Conservation (phyloP, 75 land plant species). For the Ceratopteris richardii region DNA sequence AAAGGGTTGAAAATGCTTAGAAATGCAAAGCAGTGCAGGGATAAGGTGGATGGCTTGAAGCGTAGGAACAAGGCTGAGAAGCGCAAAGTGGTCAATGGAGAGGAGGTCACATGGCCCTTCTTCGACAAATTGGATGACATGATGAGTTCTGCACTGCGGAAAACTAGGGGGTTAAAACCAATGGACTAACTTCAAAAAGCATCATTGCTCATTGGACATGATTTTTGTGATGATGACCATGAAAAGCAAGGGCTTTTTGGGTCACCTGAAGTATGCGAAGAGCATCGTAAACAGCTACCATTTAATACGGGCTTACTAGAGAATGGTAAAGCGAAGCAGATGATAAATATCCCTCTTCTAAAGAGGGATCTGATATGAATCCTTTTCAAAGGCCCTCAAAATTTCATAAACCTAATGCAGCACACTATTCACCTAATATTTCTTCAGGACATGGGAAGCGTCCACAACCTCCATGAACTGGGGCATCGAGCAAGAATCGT, state of each 20-base stretch:
- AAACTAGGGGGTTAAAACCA: neutral
- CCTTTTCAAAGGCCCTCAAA: no score
- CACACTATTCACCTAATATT: no score
- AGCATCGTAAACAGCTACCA: neutral
- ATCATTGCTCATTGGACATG: no score
- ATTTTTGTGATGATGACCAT: neutral
- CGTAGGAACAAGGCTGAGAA: conserved; percentile 26
- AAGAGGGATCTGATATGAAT: no score
- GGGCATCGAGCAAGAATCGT: no score
- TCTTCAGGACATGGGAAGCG: no score
- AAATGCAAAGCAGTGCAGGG: conserved; percentile 44
- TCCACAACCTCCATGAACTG: no score
- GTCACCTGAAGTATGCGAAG: neutral
- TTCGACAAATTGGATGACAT: conserved; percentile 21
- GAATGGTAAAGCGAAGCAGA: neutral
- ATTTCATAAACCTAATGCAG: no score
- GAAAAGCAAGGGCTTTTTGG: neutral
- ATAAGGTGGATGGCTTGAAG: conserved; percentile 40
- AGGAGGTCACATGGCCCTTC: conserved; percentile 10
- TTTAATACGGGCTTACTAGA: neutral
- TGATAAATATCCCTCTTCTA: no score
- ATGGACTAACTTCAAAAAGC: neutral
- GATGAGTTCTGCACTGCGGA: conserved; percentile 7
- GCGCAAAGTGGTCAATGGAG: conserved; percentile 15
- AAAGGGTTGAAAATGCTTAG: conserved; percentile 22